phyloP scores from a whole-genome alignment of 2,329 filamentous ascomycete species.

The Penicillium brasilianum region DNA sequence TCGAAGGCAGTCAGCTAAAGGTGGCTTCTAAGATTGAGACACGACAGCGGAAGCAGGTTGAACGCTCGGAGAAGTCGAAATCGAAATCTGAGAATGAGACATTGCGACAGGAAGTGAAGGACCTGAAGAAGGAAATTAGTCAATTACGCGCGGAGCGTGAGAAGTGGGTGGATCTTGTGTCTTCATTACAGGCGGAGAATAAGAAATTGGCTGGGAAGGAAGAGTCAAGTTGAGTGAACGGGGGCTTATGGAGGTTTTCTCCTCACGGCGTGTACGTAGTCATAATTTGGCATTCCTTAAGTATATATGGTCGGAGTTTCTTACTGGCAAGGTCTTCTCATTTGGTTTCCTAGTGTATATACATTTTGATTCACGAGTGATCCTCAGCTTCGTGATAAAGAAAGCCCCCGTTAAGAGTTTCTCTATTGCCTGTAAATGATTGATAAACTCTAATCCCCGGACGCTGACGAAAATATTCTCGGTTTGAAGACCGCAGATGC shows the following conservation, averaged over 20 bases:
- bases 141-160: constrained; percentile 56
- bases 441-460: not conserved
- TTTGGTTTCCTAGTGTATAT: not conserved
- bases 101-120: constrained; percentile 54
- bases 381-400: not conserved
- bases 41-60: constrained; percentile 43
- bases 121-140: constrained; percentile 56
- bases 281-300: not conserved
- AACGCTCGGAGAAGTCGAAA: constrained; percentile 52
- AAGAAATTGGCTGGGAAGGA: constrained; percentile 47
- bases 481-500: too few relatives aligned
- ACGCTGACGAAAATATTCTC: too few relatives aligned
- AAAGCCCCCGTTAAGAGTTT: not conserved
- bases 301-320: not conserved
- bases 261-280: constrained; percentile 5
- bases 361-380: not conserved
- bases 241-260: not conserved
- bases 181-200: constrained; percentile 63
- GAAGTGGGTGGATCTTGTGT: constrained; percentile 57
- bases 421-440: not conserved
- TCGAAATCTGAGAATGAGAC: constrained; percentile 51
- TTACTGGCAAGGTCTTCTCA: not conserved
- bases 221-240: constrained; percentile 33
- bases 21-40: constrained; percentile 47
- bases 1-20: constrained; percentile 49